phyloP scores from a whole-genome alignment of 176 grass and related monocot genomes.

The Stipa capillata region DNA sequence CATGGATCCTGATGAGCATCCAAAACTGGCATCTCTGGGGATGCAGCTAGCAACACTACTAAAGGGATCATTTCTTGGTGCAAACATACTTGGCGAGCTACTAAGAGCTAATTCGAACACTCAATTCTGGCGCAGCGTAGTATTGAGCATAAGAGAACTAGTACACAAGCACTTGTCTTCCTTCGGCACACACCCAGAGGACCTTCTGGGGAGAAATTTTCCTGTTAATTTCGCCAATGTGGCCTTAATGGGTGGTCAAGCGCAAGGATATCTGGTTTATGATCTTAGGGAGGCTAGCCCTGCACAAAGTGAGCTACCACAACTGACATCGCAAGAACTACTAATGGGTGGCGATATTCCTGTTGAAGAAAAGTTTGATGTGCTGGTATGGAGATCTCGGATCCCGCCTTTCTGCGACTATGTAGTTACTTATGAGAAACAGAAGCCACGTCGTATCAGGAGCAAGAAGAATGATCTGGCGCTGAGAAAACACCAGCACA shows the following conservation, averaged over 20 bases:
- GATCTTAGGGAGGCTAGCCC: constrained; percentile 1
- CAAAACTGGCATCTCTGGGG: constrained; percentile 8
- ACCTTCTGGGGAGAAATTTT: constrained; percentile 1
- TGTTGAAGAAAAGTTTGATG: constrained; percentile 13
- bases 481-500: not conserved
- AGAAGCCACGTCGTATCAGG: not conserved
- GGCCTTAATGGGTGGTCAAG: not conserved
- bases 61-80: constrained; percentile 19
- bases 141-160: not conserved
- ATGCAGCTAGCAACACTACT: constrained; percentile 8
- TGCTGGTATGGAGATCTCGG: constrained; percentile 9
- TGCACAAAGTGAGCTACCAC: constrained; percentile 7
- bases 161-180: not conserved
- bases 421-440: constrained; percentile 10
- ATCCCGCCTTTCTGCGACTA: not conserved
- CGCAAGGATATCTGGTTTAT: constrained; percentile 1
- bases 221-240: not conserved
- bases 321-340: not conserved
- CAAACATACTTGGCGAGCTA: constrained; percentile 26
- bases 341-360: not conserved
- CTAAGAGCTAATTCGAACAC: constrained; percentile 19
- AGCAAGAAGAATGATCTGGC: not conserved
- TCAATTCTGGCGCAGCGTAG: constrained; percentile 3
- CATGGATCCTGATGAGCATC: constrained; percentile 20
- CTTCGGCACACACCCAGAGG: not conserved